A percentile compares a stretch with the other conserved stretches of the same genome.
These are phyloP conservation scores for Phytophthora tentaculata DNA, from an alignment of 352 stramenopile genomes.

Conservation along the genomic window DNA sequence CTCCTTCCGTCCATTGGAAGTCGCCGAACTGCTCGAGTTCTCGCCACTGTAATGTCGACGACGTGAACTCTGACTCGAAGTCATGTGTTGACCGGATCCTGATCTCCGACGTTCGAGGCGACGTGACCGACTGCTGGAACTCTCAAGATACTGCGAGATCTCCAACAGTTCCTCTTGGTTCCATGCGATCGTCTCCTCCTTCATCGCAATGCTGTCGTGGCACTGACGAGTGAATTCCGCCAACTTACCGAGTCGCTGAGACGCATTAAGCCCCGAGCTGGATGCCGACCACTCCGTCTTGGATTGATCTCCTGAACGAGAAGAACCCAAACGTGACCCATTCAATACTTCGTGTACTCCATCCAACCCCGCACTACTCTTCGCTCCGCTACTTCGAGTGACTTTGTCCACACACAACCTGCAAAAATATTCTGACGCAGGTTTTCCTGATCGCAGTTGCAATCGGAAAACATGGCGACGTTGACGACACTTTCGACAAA, in stretches of 20 bases:
- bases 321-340: conserved; percentile 21
- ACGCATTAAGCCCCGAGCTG: conserved; percentile 13
- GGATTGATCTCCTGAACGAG: conserved; percentile 11
- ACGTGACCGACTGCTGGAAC: conserved; percentile 27
- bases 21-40: conserved; percentile 29
- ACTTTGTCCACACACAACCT: conserved; percentile 55
- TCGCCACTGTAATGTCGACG: conserved; percentile 19
- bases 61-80: conserved; percentile 18
- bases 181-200: conserved; percentile 36
- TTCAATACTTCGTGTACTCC: conserved; percentile 41
- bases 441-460: conserved; percentile 47
- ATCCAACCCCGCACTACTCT: conserved; percentile 27
- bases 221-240: conserved; percentile 37
- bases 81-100: conserved; percentile 11
- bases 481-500: conserved; percentile 55
- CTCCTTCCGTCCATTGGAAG: conserved; percentile 23
- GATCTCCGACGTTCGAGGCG: conserved; percentile 22
- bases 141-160: conserved; percentile 35
- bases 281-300: conserved; percentile 20
- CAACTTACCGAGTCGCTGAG: conserved; percentile 31
- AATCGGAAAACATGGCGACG: conserved; percentile 57
- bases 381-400: conserved; percentile 19
- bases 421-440: conserved; percentile 58
- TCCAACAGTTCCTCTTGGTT: conserved; percentile 47
- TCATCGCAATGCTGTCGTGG: conserved; percentile 25